Percentiles rank a stretch among this genome's conserved stretches.
Conservation (phyloP, 306 rosid species). For the Abrus precatorius region DNA sequence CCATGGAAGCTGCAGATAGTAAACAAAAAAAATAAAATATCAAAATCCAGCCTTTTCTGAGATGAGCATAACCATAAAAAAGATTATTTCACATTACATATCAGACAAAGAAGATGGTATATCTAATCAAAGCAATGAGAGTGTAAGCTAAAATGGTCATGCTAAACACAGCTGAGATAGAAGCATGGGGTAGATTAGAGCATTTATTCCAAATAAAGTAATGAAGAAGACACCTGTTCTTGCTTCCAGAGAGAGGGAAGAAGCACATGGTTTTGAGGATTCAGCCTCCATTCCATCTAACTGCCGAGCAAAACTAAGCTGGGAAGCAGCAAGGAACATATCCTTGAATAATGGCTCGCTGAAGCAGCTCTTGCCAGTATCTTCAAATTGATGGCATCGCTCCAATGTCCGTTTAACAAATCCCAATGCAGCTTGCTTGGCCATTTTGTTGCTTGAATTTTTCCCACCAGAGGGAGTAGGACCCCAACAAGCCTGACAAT, state of each 20-base stretch:
- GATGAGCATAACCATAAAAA: constrained; percentile 26
- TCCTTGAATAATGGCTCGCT: constrained; percentile 76
- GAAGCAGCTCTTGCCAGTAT: constrained; percentile 93
- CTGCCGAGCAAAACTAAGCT: constrained; percentile 57
- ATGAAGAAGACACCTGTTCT: constrained; percentile 62
- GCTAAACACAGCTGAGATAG: constrained; percentile 12
- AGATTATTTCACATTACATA: not conserved
- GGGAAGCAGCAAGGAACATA: constrained; percentile 69
- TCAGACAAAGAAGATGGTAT: constrained; percentile 25
- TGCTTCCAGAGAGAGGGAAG: constrained; percentile 71
- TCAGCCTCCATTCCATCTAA: constrained; percentile 72
- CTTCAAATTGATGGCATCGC: constrained; percentile 83
- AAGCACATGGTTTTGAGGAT: constrained; percentile 66
- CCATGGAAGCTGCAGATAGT: constrained; percentile 75
- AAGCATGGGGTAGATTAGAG: constrained; percentile 33
- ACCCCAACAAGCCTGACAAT: constrained; percentile 80
- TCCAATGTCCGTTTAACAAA: constrained; percentile 88
- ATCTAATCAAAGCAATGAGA: constrained; percentile 32
- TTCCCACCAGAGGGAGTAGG: constrained; percentile 84
- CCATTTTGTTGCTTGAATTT: constrained; percentile 84
- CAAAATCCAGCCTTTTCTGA: constrained; percentile 9
- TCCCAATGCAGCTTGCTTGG: constrained; percentile 86
- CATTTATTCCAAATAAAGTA: constrained; percentile 37
- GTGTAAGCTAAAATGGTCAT: constrained; percentile 32
- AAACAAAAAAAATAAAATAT: constrained; percentile 21